A percentile compares a stretch with the other conserved stretches of the same genome.
These are phyloP conservation scores for Biscogniauxia sp. DNA, from an alignment of 2,329 filamentous ascomycete genomes.

Conservation along the genomic window DNA sequence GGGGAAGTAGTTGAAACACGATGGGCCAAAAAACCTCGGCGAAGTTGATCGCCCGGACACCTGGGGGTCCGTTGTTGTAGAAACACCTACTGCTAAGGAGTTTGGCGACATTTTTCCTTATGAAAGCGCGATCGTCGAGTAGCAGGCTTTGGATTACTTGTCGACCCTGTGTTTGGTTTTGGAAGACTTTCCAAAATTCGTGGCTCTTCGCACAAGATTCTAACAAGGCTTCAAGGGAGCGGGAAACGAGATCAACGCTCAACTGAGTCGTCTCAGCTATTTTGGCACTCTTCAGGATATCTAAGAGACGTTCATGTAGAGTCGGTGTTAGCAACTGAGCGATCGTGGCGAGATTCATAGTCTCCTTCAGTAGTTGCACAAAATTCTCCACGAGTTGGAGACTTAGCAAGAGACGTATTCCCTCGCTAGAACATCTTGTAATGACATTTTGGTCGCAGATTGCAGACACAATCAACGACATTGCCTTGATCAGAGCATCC, in stretches of 20 bases:
- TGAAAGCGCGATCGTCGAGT: slow-evolving; percentile 35
- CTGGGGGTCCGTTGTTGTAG: slow-evolving; percentile 22
- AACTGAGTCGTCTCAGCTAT: slow-evolving; percentile 22
- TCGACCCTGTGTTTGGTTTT: slow-evolving; percentile 24
- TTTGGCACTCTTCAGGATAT: slow-evolving; percentile 21
- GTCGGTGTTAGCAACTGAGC: slow-evolving; percentile 20
- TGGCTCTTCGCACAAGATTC: slow-evolving; percentile 38
- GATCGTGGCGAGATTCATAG: slow-evolving; percentile 17
- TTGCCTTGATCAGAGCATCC: slow-evolving; percentile 41
- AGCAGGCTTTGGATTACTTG: slow-evolving; percentile 36
- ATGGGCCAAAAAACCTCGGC: slow-evolving; percentile 48
- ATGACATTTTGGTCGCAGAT: slow-evolving; percentile 57
- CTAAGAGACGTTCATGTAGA: slow-evolving; percentile 24
- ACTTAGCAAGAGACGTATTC: slow-evolving; percentile 48
- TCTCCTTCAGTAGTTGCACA: slow-evolving; percentile 48
- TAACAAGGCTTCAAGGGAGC: slow-evolving; percentile 40
- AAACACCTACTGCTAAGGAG: slow-evolving; percentile 30
- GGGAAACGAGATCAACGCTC: slow-evolving; percentile 32
- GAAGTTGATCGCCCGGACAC: slow-evolving; percentile 37
- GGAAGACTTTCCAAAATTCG: slow-evolving; percentile 40
- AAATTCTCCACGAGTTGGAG: slow-evolving; percentile 57
- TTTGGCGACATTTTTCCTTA: slow-evolving; percentile 37
- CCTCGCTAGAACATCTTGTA: slow-evolving; percentile 40
- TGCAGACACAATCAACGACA: slow-evolving; percentile 57
- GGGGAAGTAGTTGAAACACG: slow-evolving; percentile 35